A percentile compares a stretch with the other conserved stretches of the same genome.
Conservation (phyloP, 2,329 filamentous ascomycete species). For the Exophiala oligosperma region DNA sequence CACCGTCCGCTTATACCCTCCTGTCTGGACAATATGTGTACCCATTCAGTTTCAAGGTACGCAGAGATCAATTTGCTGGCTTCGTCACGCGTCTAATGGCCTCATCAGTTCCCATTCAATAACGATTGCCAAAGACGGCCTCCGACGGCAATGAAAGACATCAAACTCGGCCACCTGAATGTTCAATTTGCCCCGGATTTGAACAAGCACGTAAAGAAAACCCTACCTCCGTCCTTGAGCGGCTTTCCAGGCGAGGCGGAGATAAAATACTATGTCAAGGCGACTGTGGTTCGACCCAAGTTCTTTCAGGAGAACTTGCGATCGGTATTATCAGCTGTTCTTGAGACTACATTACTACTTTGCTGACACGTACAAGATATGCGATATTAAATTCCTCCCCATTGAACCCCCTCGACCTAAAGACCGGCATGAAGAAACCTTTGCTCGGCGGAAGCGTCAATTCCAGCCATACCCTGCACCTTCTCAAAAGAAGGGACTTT, state of each 20-base stretch:
- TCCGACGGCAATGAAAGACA: slow-evolving; percentile 47
- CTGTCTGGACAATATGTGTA: slow-evolving; percentile 48
- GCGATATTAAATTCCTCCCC: slow-evolving; percentile 77
- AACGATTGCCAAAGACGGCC: slow-evolving; percentile 47
- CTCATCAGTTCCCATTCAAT: slow-evolving; percentile 49
- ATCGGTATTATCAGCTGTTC: slow-evolving; percentile 34
- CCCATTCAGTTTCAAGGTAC: slow-evolving; percentile 51
- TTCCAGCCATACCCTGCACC: slow-evolving; percentile 45
- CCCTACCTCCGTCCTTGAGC: slow-evolving; percentile 84
- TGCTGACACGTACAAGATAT: slow-evolving; percentile 16
- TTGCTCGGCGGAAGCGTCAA: slow-evolving; percentile 71
- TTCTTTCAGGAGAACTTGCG: slow-evolving; percentile 90
- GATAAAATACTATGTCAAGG: slow-evolving; percentile 92
- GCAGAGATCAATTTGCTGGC: not conserved
- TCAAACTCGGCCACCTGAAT: slow-evolving; percentile 46
- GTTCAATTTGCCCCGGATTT: slow-evolving; percentile 47
- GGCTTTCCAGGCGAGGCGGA: slow-evolving; percentile 85
- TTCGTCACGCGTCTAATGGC: not conserved
- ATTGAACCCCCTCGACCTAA: slow-evolving; percentile 81
- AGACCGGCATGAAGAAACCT: slow-evolving; percentile 72
- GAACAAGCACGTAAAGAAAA: slow-evolving; percentile 72
- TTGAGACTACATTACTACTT: not conserved
- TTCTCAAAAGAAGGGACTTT: slow-evolving; percentile 60
- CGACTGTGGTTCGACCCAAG: slow-evolving; percentile 85
- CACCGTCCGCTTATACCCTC: slow-evolving; percentile 44